Evolutionary conservation across 2,329 filamentous ascomycete genomes (phyloP), one percentile per base, ranked within the genome.

Genomic region (Colletotrichum lini): DNA sequence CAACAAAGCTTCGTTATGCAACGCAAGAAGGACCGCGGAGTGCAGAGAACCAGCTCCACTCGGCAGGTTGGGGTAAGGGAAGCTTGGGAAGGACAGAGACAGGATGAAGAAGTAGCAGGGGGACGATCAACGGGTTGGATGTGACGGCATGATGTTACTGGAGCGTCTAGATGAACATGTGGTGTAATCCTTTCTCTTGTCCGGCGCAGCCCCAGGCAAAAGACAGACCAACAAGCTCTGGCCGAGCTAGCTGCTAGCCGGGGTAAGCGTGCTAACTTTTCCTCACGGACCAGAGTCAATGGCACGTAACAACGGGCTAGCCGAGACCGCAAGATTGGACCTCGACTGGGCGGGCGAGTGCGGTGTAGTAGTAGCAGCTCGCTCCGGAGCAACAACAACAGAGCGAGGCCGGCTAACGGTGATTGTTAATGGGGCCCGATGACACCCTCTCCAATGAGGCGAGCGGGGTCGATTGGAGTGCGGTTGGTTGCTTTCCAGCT

Each of bases 161-260:
- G 69, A 72, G 69, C 69, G 69, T 72, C 58, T 72, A 72, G 53
- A 68, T 53, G 65, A 72, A 69, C 65, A 69, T 72, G 69, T 59
- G 59, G 59, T 64, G 69, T 57, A 64, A 72, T 72, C 53, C 69
- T 69, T 59, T 54, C 53, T 65, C 59, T 62, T 68, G 38, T 30
- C 42, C 58, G 30, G 67, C 56, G 64, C 57, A 53, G 57, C 49
- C 59, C 64, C 42, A 60, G 50, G 52, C 26, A 50, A 35, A 23
- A 47, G 65, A 56, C 57, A 56, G 52, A 57, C 56, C 49, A 50
- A 60, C 12, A 64, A 60, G 47, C 30, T 60, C 30, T 50, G 63
- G 44, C 49, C 30, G 49, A 54, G 49, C 47, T 54, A 45, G 21
- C 50, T 57, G 45, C 21, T 44, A 63, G 38, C 47, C 53, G 21